Base-by-base conservation (phyloP, 1,284 basidiomycete species). In the Ustilago xerochloae region DNA sequence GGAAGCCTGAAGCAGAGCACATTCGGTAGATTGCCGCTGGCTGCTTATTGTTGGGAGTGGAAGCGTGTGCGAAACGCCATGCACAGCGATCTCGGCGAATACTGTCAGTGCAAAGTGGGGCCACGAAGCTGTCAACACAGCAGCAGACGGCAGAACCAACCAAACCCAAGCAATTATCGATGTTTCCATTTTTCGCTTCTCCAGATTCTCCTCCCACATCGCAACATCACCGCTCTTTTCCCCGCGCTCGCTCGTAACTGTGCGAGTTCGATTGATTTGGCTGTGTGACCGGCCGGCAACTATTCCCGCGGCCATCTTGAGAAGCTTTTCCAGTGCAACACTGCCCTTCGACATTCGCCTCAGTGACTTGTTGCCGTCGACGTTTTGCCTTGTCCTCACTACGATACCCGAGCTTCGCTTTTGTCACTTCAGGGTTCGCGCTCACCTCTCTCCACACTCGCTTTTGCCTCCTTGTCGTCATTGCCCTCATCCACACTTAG, bases 191-290 rank as follows among this genome's bases (percentile, higher is more conserved):
- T 20, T 29, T n/a, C n/a, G n/a, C n/a, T 51, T 50, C 58, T 60
- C 49, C 58, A 59, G 56, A 51, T 59, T 59, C 51, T 36, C 56
- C 36, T 52, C 22, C 10, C 30, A 30, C 57, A 52, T 52, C 38
- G 33, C 41, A 30, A 30, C 22, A 20, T 36, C 41, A 43, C 41
- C 41, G 7, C n/a, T 43, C 41, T 43, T 43, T 43, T 43, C 41
- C 41, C 41, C 41, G 41, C 41, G 24, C 41, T 24, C 10, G 22
- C 26, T 43, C 41, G 22, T 24, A 24, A 43, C 41, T 20, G 7
- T 41, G n/a, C 46, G 30, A 39, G 39, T 47, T 32, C 48, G n/a
- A n/a, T n/a, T n/a, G n/a, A n/a, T n/a, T 36, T 28, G 36, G 45
- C 41, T 36, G 32, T 54, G 39, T 32, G 38, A 53, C 38, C 10